Evolutionary conservation across 495 filamentous ascomycete genomes (phyloP), one percentile per base, ranked within the genome.

Genomic region (Hypoxylon fragiforme): DNA sequence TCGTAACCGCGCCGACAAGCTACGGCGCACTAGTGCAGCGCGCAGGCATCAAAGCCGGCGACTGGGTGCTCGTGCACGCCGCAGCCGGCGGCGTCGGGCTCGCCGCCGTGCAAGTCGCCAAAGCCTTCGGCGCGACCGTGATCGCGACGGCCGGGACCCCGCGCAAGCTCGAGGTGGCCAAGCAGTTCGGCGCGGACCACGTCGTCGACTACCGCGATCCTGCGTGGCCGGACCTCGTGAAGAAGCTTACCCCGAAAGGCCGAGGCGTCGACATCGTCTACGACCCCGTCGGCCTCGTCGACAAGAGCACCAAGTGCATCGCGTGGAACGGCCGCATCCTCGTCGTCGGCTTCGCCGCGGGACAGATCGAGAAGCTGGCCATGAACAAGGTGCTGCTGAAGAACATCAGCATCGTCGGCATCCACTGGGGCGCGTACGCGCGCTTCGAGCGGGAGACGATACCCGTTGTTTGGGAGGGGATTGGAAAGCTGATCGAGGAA

Each of bases 81-180:
- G 92, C 90, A 0, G 92, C 92, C 0, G 92, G 92, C 2, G 92
- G 92, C 1, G 92, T 97, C 0, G 92, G 92, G 2, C 71, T 97
- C 11, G 89, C 92, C 14, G 92, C 92, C 13, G 90, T 97, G 24
- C 92, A 97, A 63, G 71, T 97, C 35, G 92, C 92, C 4, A 97
- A 96, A 69, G 92, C 91, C 0, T 84, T 84, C 47, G 92, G 92
- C 1, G 92, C 92, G 4, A 90, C 79, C 2, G 92, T 97, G 1
- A 85, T 97, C 50, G 92, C 92, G 14, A 96, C 90, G 0, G 92
- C 91, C 0, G 87, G 90, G 2, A 88, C 86, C 3, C 58, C 78
- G 60, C 81, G 82, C 30, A 97, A 97, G 70, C 75, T 91, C 2
- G 81, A 85, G 50, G 82, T 97, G 7, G 92, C 90, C 57, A 79